These are phyloP conservation scores for Iberis pinnata DNA, from an alignment of 345 rosid genomes.

Conservation along the genomic window DNA sequence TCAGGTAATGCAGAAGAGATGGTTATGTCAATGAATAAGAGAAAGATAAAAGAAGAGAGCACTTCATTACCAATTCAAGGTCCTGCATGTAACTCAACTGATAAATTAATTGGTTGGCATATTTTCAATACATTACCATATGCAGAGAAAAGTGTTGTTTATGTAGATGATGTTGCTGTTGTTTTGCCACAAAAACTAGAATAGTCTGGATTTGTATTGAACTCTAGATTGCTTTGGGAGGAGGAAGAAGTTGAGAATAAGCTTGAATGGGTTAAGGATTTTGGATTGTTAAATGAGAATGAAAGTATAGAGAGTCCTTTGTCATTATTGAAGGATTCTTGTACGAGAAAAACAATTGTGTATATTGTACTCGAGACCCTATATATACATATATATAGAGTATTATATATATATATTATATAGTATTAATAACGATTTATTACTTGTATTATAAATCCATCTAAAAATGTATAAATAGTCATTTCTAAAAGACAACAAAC, in stretches of 20 bases:
- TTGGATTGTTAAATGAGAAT: conserved; percentile 36
- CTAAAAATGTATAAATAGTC: too few species aligned
- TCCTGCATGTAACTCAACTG: conserved; percentile 81
- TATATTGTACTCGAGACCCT: too few species aligned
- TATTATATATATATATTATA: too few species aligned
- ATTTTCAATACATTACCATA: conserved; percentile 63
- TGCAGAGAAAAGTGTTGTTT: conserved; percentile 50
- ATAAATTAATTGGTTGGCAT: conserved; percentile 79
- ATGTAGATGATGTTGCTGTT: conserved; percentile 69
- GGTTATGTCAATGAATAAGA: conserved; percentile 21
- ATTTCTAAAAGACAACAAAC: too few species aligned
- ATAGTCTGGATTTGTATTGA: conserved; percentile 95
- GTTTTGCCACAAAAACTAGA: conserved; percentile 84
- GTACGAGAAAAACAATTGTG: too few species aligned
- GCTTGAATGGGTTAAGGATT: conserved; percentile 74
- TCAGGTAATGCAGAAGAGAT: conserved; percentile 47
- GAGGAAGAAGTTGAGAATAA: conserved; percentile 67
- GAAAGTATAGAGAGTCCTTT: conserved; percentile 72
- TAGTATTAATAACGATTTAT: too few species aligned
- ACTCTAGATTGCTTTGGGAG: conserved; percentile 84
- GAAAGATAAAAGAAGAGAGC: conserved; percentile 23
- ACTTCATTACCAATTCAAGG: conserved; percentile 73
- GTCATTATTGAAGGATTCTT: conserved; percentile 57
- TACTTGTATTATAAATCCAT: too few species aligned
- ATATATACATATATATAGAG: too few species aligned